Base-by-base conservation (phyloP, 768 basidiomycete species). In the Suillus spraguei region DNA sequence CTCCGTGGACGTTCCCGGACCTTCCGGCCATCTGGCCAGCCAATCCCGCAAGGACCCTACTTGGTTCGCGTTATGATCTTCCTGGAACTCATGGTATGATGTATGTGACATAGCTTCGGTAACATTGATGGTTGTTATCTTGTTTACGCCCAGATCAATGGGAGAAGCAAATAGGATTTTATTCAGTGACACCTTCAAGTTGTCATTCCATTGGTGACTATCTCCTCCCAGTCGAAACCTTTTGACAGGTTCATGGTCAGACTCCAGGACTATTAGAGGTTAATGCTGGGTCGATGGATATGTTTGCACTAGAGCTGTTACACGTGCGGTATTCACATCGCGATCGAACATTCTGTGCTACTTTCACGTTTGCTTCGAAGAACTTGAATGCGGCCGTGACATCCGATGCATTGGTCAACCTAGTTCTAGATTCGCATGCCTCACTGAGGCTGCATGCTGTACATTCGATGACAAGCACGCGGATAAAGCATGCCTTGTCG, bases 341-440 rank as follows among this genome's bases (percentile, higher is more conserved):
- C 32, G 39, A 58, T 58, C 56, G 39, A 28, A 32, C 24, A 28
- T 41, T 28, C 24, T 39, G 22, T 32, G n/a, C 56, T 7, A n/a
- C 24, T 28, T 58, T 47, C 46, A 47, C 22, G 46, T 47, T 58
- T 41, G 39, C 56, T 58, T 41, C 56, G 41, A 39, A 32, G 56
- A 58, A 52, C 50, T 52, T 32, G 50, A 28, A 41, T 32, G 17
- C 28, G 28, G 28, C 28, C 7, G 17, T 5, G 28, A 41, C 20
- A 11, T 17, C 17, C 20, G 56, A 5, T 20, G 11, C 6, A 41
- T 24, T 20, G 24, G 24, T 58, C 24, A 20, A 41, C 17, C 38
- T 11, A 11, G 39, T 17, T n/a, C 39, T 41, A 58, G 28, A 41
- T 56, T 11, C 1, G 10, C 28, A 39, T 20, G 17, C 56, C 39